A percentile compares a stretch with the other conserved stretches of the same genome.
These are phyloP conservation scores for Ophiostoma himal-ulmi DNA, from an alignment of 2,329 filamentous ascomycete species.

Conservation along the genomic window DNA sequence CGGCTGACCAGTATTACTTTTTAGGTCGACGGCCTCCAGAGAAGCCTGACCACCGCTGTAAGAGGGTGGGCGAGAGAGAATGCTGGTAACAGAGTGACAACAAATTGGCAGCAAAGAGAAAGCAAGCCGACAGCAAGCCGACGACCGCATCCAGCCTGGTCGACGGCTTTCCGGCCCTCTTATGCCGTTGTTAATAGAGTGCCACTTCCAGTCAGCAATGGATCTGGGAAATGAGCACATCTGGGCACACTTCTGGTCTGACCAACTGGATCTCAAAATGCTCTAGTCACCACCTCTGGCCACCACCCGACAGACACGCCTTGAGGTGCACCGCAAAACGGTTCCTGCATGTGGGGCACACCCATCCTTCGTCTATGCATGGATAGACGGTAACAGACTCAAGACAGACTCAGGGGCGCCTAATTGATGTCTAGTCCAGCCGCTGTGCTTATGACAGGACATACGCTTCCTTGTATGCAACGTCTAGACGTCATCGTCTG, in stretches of 20 bases:
- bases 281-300: background rate
- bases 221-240: slow-evolving; percentile 3
- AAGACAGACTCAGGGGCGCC: background rate
- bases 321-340: background rate
- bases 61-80: no score
- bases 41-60: background rate
- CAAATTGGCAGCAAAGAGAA: background rate
- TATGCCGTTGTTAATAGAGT: background rate
- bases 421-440: no score
- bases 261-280: background rate
- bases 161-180: background rate
- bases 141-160: background rate
- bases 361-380: background rate
- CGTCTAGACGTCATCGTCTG: background rate
- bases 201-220: background rate
- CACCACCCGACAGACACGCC: background rate
- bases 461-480: no score
- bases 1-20: background rate
- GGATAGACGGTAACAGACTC: background rate
- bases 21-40: background rate
- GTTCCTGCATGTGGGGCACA: slow-evolving; percentile 5
- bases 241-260: background rate
- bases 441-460: no score
- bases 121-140: background rate
- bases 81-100: background rate